phyloP scores from a whole-genome alignment of 257 asterid genomes.

The Capsicum chinense region DNA sequence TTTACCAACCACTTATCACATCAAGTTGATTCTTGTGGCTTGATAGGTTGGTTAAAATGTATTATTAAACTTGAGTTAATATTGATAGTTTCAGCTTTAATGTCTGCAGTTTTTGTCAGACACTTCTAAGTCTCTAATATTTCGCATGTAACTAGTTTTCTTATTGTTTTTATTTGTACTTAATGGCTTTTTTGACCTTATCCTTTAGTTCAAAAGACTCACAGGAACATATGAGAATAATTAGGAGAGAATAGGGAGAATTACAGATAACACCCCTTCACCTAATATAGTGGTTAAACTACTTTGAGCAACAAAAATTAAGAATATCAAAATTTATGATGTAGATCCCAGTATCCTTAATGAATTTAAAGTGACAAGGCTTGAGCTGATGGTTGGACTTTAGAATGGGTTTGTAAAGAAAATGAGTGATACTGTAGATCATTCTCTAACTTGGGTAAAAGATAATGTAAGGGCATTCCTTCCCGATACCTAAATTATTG shows the following conservation, averaged over 20 bases:
- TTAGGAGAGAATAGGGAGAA: conserved; percentile 60
- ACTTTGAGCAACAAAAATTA: conserved; percentile 81
- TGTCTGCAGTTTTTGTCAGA: background rate
- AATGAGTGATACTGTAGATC: conserved; percentile 67
- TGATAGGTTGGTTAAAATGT: background rate
- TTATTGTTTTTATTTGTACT: conserved; percentile 2
- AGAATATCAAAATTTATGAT: conserved; percentile 86
- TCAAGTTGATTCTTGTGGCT: background rate
- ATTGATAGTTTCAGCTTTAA: background rate
- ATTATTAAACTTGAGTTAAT: background rate
- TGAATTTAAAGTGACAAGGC: conserved; percentile 83
- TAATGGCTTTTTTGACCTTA: background rate
- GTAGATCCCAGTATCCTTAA: conserved; percentile 76
- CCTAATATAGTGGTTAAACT: conserved; percentile 81
- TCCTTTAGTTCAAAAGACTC: conserved; percentile 47
- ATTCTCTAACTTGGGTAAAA: conserved; percentile 82
- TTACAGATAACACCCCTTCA: conserved; percentile 91
- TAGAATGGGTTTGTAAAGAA: conserved; percentile 69
- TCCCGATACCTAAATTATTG: conserved; percentile 81
- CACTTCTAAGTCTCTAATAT: background rate
- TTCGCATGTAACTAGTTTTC: background rate
- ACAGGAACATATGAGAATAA: conserved; percentile 93
- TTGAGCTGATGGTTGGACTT: conserved; percentile 87
- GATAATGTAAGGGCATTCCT: conserved; percentile 81
- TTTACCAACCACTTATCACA: background rate